These are phyloP conservation scores for Cyclanthera cordifolia DNA, from an alignment of 306 rosid species.

Conservation along the genomic window DNA sequence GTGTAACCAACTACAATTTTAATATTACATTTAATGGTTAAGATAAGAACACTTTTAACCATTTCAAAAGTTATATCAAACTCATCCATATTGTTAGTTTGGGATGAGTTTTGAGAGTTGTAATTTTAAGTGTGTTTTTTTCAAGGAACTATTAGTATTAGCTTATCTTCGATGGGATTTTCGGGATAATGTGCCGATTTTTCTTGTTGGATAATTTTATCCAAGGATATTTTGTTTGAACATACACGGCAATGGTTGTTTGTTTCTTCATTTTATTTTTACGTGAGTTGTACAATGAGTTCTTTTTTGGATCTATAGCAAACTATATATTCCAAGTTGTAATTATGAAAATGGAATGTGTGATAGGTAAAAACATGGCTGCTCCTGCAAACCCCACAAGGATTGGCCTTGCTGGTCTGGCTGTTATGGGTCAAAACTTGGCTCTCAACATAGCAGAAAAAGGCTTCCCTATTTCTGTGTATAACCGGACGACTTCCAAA, in stretches of 20 bases:
- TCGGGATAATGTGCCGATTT: background rate
- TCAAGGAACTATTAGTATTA: background rate
- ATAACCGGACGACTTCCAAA: slow-evolving; percentile 26
- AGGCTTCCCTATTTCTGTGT: slow-evolving; percentile 28
- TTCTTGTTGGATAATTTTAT: background rate
- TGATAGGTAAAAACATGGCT: slow-evolving; percentile 2
- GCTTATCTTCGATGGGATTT: background rate
- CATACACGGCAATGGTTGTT: background rate
- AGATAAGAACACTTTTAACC: background rate
- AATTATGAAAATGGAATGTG: background rate
- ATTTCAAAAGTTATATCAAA: background rate
- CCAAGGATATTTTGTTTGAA: background rate
- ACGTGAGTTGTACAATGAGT: background rate
- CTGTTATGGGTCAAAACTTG: slow-evolving; percentile 32
- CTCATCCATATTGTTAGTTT: background rate
- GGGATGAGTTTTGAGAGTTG: background rate
- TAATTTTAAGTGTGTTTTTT: background rate
- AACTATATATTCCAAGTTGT: background rate
- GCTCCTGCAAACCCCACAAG: slow-evolving; percentile 17
- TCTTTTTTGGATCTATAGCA: background rate
- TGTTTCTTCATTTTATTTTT: background rate
- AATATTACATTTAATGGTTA: background rate
- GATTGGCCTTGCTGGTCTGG: slow-evolving; percentile 33
- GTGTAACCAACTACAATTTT: background rate
- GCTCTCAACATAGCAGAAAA: slow-evolving; percentile 32